Base-by-base conservation (phyloP, 768 basidiomycete genomes). In the Coprinellus micaceus region DNA sequence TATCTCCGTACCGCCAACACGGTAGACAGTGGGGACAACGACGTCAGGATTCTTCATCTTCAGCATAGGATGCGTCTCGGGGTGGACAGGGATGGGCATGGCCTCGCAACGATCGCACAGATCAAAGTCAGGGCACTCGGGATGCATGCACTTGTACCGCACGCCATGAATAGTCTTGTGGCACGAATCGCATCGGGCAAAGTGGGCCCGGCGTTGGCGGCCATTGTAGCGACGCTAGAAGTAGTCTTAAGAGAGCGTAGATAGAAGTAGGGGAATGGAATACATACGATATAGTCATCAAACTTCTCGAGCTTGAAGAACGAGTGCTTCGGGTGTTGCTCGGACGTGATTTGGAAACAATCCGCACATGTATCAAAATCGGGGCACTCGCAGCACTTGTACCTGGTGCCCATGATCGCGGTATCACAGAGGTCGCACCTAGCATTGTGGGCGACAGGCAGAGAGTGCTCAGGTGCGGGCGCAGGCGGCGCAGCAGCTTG, bases 131-230 rank as follows among this genome's bases (percentile, higher is more conserved):
- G 80, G 77, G 70, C 93, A 95, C 3, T 74, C 71, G 13, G 82
- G 77, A 64, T 92, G 84, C 82, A 91, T 85, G 71, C 93, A 95
- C 87, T 93, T 94, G 71, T 83, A 94, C 15, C 91, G 84, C 52
- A 77, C 67, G 2, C 89, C 89, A 22, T 59, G 65, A 52, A 94
- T 86, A 3, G 68, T 65, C 50, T 74, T 73, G 15, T 63, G 60
- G 67, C 90, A 92, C 3, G 61, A 75, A 60, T 90, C 73, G 62
- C 91, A 93, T 28, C 72, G 75, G 3, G 88, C 88, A 53, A 69
- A 69, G 64, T 90, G 88, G 30, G 65, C 65, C 26, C 61, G 46
- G 39, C 47, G 55, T 26, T 15, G n/a, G n/a, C n/a, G 19, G 2
- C 39, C 41, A 53, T 40, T 25, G 39, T 62, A 64, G 3, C 65